Percentiles rank a stretch among this genome's conserved stretches.
Conservation (phyloP, 108 stramenopile genomes). For the Stephanodiscus triporus region DNA sequence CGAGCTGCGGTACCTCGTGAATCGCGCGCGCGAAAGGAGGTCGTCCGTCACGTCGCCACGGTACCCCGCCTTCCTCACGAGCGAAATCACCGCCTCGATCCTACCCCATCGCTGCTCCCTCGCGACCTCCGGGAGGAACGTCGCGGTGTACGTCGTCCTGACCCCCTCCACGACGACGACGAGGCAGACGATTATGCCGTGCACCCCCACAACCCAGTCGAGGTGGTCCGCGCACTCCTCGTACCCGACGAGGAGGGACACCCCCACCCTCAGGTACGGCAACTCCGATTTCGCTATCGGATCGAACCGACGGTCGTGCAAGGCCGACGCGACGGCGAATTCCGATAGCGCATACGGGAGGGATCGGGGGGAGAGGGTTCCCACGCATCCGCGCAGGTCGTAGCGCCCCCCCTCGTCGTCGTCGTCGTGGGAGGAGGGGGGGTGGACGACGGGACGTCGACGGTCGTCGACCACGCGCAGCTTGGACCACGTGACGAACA, state of each 20-base stretch:
- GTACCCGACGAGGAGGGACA: constrained; percentile 74
- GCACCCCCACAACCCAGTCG: constrained; percentile 81
- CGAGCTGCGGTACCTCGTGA: constrained; percentile 80
- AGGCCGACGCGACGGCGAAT: constrained; percentile 68
- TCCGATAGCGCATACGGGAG: constrained; percentile 58
- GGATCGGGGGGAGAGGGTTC: constrained; percentile 57
- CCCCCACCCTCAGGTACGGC: constrained; percentile 61
- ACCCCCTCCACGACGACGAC: neutral
- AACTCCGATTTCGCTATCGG: constrained; percentile 65
- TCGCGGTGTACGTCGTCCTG: constrained; percentile 51
- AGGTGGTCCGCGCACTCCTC: constrained; percentile 61
- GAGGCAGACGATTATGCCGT: constrained; percentile 80
- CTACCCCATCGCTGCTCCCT: constrained; percentile 71
- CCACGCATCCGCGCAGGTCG: constrained; percentile 81
- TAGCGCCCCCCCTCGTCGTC: constrained; percentile 21
- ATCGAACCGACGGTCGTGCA: constrained; percentile 71
- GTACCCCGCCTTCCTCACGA: constrained; percentile 81
- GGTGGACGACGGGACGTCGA: neutral
- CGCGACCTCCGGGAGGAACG: constrained; percentile 82
- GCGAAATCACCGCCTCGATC: constrained; percentile 49
- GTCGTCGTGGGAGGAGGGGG: constrained; percentile 9
- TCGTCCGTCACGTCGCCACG: constrained; percentile 42
- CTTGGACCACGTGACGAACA: constrained; percentile 88
- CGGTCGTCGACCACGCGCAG: neutral
- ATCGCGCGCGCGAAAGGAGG: constrained; percentile 54